Base-by-base conservation (phyloP, 2,329 filamentous ascomycete species). In the Ophiosphaerella narmari region DNA sequence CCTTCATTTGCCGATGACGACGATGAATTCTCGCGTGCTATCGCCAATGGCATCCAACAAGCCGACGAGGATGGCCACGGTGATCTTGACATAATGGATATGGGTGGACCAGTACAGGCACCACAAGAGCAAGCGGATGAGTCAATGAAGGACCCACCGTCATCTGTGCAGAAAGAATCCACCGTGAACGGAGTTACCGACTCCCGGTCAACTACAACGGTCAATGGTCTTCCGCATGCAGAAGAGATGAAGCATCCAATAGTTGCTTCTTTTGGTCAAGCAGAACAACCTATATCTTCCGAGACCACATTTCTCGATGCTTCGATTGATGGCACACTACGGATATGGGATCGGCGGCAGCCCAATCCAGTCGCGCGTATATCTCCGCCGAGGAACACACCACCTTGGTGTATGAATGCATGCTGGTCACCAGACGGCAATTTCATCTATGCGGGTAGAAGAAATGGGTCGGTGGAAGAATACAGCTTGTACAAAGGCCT, bases 381-480 rank as follows among this genome's bases (percentile, higher is more conserved):
- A 48, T 80, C 81, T 1, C 90, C 89, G 14, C 80, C 86, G 9
- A 83, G 85, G 9, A 86, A 86, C 14, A 89, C 91, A 0, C 93
- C 94, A 1, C 94, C 93, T 0, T 99, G 93, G 93, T 97, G 93
- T 73, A 97, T 96, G 86, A 92, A 90, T 59, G 91, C 91, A 1
- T 96, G 91, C 76, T 99, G 94, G 94, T 93, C 89, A 46, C 91
- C 91, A 0, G 90, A 97, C 70, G 94, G 94, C 12, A 97, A 97
- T 74, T 91, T 85, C 73, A 92, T 99, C 63, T 99, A 96, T 74
- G 92, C 89, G 0, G 94, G 94, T 0, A 82, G 94, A 24, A 82
- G 94, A 50, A 97, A 97, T 72, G 84, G 91, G 43, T 95, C 91
- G 0, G 94, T 99, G 0, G 94, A 99, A 62, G 94, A 99, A 74